These are phyloP conservation scores for Olyra latifolia DNA, from an alignment of 176 grass and related monocot genomes.

Conservation along the genomic window DNA sequence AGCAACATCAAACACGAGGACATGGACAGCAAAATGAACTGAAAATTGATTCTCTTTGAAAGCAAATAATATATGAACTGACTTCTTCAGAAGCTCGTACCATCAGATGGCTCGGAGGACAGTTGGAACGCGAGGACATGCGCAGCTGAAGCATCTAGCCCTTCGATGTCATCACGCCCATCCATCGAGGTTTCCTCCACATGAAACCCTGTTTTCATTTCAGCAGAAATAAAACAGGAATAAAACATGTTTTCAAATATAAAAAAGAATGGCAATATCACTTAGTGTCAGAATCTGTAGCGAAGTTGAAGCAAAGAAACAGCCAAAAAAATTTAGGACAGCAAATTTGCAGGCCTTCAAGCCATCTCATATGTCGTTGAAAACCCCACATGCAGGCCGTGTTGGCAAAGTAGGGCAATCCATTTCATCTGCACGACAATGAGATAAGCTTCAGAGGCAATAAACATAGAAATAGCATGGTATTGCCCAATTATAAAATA, in stretches of 20 bases:
- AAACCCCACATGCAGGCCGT: conserved; percentile 74
- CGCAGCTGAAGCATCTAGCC: too few relatives aligned
- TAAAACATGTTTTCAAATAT: not conserved
- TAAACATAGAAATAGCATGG: conserved; percentile 26
- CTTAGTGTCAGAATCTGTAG: conserved; percentile 18
- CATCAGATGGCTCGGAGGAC: conserved; percentile 80
- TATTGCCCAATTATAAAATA: too few relatives aligned
- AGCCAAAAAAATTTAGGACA: conserved; percentile 23
- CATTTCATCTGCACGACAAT: conserved; percentile 81
- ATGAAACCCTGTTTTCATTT: conserved; percentile 77
- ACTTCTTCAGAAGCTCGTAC: conserved; percentile 37
- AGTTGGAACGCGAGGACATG: conserved; percentile 85
- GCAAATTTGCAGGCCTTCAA: conserved; percentile 4
- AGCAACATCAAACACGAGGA: not conserved
- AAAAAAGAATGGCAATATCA: not conserved
- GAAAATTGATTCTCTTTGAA: not conserved
- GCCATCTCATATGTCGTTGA: conserved; percentile 13
- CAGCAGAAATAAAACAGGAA: not conserved
- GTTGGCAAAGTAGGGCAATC: conserved; percentile 93
- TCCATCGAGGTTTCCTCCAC: conserved; percentile 76
- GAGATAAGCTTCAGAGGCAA: not conserved
- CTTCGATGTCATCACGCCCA: conserved; percentile 75
- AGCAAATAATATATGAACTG: not conserved
- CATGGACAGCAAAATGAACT: not conserved
- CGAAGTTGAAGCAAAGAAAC: conserved; percentile 22